Evolutionary conservation across 257 asterid species (phyloP), one percentile per base, ranked within the genome.

Genomic region (Primulina huaijiensis): DNA sequence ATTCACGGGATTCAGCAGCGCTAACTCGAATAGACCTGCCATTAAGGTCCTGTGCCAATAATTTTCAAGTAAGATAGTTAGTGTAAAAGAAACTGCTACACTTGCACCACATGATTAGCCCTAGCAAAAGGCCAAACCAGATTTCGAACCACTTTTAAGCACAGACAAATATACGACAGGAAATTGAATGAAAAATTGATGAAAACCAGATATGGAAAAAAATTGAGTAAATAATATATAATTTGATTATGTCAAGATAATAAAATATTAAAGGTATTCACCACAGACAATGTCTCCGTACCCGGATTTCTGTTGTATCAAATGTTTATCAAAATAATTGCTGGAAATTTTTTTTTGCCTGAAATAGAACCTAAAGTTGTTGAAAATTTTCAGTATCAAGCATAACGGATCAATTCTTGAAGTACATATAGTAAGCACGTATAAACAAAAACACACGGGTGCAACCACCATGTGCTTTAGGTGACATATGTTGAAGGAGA

Each of bases 21-120:
- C 76, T 82, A 37, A 87, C 90, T 33, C 90, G 85, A 67, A 87
- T 79, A 46, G 79, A 4, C 78, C 92, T 69, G 21, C 92, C 92
- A 31, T 74, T 62, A 29, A 87, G 87, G 77, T 87, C 87, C 92
- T 87, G 83, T 75, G 58, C 23, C 67, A 64, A 70, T 10, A 74
- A 60, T 46, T 58, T 63, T 52, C 37, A 72, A 27, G 16, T 20
- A 14, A 70, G 67, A 70, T 11, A 27, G 2, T 8, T 3, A 62
- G 19, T 38, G 31, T 55, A 27, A 61, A 23, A 57, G 21, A 7
- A 58, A 62, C 14, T 55, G 61, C 12, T 59, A n/a, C 29, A 64
- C 52, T 60, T 38, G 56, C 56, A 38, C 46, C 8, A 10, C 67
- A 53, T 4, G 3, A 35, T 25, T 23, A 30, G 68, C 67, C 29